These are phyloP conservation scores for Kwoniella shandongensis DNA, from an alignment of 768 basidiomycete species.

Conservation along the genomic window DNA sequence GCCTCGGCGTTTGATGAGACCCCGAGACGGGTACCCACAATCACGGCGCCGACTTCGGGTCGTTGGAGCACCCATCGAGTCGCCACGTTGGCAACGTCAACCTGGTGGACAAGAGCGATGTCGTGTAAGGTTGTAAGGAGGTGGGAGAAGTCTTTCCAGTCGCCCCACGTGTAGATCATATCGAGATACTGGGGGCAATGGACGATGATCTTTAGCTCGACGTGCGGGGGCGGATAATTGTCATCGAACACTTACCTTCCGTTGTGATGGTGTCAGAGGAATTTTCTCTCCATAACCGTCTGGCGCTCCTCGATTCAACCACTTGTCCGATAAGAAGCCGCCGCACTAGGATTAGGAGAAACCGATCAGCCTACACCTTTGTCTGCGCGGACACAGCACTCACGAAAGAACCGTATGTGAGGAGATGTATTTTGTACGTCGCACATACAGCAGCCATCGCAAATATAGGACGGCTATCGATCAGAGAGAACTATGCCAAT, in stretches of 20 bases:
- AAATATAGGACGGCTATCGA: slow-evolving; percentile 73
- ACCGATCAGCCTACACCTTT: not conserved
- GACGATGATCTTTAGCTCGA: too few species aligned
- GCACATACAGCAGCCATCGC: slow-evolving; percentile 75
- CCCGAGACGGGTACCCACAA: slow-evolving; percentile 75
- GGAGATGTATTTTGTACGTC: slow-evolving; percentile 68
- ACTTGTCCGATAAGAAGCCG: slow-evolving; percentile 74
- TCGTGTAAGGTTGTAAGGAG: slow-evolving; percentile 63
- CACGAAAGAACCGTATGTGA: slow-evolving; percentile 80
- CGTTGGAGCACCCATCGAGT: slow-evolving; percentile 83
- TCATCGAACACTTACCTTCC: slow-evolving; percentile 62
- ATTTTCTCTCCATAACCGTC: slow-evolving; percentile 64
- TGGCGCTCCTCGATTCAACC: slow-evolving; percentile 68
- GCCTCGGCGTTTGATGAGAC: slow-evolving; percentile 72
- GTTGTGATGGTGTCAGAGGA: slow-evolving; percentile 71
- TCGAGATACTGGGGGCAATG: slow-evolving; percentile 68
- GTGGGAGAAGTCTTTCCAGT: slow-evolving; percentile 71
- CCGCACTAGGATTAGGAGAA: slow-evolving; percentile 65
- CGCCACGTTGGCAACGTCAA: slow-evolving; percentile 74
- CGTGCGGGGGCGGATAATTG: too few species aligned
- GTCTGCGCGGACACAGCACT: slow-evolving; percentile 36
- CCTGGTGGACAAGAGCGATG: slow-evolving; percentile 68
- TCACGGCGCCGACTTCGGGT: slow-evolving; percentile 70
- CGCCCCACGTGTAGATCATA: slow-evolving; percentile 78
- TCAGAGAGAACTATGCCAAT: slow-evolving; percentile 66